These are phyloP conservation scores for Centella asiatica DNA, from an alignment of 129 eudicot species.

Conservation along the genomic window DNA sequence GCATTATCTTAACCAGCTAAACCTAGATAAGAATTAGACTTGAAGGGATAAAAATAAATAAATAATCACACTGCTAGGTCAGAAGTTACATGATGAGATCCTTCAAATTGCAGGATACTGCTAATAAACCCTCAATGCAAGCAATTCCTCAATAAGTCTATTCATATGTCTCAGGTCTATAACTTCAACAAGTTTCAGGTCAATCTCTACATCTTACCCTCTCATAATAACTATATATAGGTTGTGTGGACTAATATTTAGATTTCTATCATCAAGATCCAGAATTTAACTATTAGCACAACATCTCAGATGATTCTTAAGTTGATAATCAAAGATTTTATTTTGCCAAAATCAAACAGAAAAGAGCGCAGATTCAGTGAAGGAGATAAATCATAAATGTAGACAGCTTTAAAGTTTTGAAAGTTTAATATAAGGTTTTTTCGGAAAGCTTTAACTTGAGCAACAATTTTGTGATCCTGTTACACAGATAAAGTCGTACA, in stretches of 20 bases:
- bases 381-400: not conserved
- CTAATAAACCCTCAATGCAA: not conserved
- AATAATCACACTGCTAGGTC: not conserved
- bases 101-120: not conserved
- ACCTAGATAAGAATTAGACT: slow-evolving; percentile 5
- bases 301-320: not conserved
- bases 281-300: not conserved
- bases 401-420: no score
- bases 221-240: not conserved
- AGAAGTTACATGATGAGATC: not conserved
- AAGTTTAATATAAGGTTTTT: no score
- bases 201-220: not conserved
- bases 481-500: not conserved
- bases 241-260: slow-evolving; percentile 1
- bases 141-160: not conserved
- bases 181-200: not conserved
- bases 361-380: not conserved
- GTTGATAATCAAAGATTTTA: not conserved
- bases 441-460: not conserved
- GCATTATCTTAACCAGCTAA: slow-evolving; percentile 13
- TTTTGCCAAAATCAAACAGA: not conserved
- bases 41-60: not conserved
- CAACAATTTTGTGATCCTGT: not conserved
- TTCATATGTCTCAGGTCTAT: not conserved
- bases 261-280: not conserved